A percentile compares a stretch with the other conserved stretches of the same genome.
Conservation (phyloP, 306 rosid species). For the Sicyos baderoa region DNA sequence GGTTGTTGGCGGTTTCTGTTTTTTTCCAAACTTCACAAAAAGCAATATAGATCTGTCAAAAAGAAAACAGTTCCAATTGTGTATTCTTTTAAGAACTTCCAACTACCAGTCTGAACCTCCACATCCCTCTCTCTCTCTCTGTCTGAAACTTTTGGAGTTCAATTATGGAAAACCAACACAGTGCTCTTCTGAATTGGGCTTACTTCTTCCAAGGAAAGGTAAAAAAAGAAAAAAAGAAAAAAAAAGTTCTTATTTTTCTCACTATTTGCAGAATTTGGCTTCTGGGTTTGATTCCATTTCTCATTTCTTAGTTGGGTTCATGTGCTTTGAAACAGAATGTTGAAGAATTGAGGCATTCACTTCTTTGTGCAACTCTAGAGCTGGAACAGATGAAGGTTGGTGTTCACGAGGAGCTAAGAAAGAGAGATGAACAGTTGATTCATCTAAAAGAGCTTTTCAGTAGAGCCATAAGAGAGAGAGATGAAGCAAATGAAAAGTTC, state of each 20-base stretch:
- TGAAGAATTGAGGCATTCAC: constrained; percentile 71
- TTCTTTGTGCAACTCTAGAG: constrained; percentile 62
- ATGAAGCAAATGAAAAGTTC: constrained; percentile 67
- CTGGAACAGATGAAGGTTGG: constrained; percentile 62
- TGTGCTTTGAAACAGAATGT: constrained; percentile 38
- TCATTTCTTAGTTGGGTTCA: neutral
- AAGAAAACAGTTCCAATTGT: constrained; percentile 6
- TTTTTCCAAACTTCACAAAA: constrained; percentile 45
- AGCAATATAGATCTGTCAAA: constrained; percentile 15
- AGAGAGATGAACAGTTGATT: constrained; percentile 64
- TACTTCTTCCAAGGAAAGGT: constrained; percentile 16
- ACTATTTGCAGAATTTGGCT: constrained; percentile 19
- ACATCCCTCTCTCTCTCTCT: constrained; percentile 13
- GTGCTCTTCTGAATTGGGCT: constrained; percentile 18
- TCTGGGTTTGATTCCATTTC: neutral
- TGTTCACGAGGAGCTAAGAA: constrained; percentile 71
- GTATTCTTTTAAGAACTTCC: constrained; percentile 14
- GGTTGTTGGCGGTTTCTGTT: constrained; percentile 42
- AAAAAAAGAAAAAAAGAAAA: neutral
- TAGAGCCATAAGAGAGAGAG: constrained; percentile 66
- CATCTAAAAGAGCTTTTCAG: constrained; percentile 57
- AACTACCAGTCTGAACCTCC: constrained; percentile 5
- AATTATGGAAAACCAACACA: constrained; percentile 62
- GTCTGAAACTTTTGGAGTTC: constrained; percentile 17
- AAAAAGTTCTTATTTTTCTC: neutral